Conservation (phyloP, 805 yeast species). For the Torulaspora microellipsoides region DNA sequence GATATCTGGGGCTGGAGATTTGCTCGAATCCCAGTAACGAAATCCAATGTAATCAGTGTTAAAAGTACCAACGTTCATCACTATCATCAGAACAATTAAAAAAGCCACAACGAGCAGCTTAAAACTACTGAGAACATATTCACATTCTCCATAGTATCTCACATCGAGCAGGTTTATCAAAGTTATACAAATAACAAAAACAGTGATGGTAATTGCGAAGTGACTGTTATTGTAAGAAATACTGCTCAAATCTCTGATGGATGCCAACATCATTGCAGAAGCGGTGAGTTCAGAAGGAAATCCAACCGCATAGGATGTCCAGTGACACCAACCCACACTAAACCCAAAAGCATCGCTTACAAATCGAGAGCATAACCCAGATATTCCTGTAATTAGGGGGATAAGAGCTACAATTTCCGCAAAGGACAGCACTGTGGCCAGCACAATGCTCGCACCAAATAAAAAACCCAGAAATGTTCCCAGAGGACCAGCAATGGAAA, state of each 20-base stretch:
- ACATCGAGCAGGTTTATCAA: constrained; percentile 60
- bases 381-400: constrained; percentile 74
- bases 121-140: constrained; percentile 55
- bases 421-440: constrained; percentile 66
- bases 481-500: constrained; percentile 70
- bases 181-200: constrained; percentile 45
- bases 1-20: constrained; percentile 35
- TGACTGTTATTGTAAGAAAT: constrained; percentile 40
- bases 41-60: constrained; percentile 49
- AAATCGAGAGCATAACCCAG: constrained; percentile 69
- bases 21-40: constrained; percentile 57
- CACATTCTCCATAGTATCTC: constrained; percentile 68
- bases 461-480: constrained; percentile 67
- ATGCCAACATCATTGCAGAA: constrained; percentile 68
- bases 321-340: constrained; percentile 68
- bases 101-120: constrained; percentile 49
- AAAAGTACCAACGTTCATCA: constrained; percentile 56
- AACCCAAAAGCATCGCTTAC: constrained; percentile 77
- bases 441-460: constrained; percentile 59
- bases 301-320: constrained; percentile 66
- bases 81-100: constrained; percentile 56
- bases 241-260: constrained; percentile 51
- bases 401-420: constrained; percentile 80
- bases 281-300: constrained; percentile 80
- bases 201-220: constrained; percentile 55